Evolutionary conservation across 768 basidiomycete species (phyloP).

Genomic region (Rhodotorula sphaerocarpa): DNA sequence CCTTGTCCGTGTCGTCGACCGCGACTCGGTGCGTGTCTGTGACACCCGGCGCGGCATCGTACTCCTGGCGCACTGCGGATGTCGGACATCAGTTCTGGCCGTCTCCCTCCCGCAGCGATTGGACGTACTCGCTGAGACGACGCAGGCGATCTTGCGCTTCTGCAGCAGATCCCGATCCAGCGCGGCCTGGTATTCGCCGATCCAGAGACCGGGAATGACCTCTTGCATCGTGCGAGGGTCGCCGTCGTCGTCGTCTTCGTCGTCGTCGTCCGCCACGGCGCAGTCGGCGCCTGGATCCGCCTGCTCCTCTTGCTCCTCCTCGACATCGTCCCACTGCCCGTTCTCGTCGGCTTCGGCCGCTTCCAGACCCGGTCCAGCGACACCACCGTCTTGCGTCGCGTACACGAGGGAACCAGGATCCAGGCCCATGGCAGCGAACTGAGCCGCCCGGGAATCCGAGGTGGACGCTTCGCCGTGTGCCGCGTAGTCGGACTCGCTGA

Average conservation of each 20-base stretch:
- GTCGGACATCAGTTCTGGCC: neutral
- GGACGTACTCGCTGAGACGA: conserved; percentile 37
- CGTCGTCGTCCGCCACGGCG: neutral
- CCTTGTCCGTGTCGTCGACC: conserved; percentile 36
- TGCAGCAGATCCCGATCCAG: conserved; percentile 20
- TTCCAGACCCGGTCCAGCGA: too few relatives aligned
- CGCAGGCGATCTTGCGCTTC: conserved; percentile 18
- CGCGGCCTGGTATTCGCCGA: conserved; percentile 29
- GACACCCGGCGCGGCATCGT: conserved; percentile 25
- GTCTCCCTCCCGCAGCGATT: too few relatives aligned
- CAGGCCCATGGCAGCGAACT: too few relatives aligned
- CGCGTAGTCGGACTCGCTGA: too few relatives aligned
- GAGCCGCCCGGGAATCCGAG: too few relatives aligned
- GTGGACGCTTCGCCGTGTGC: too few relatives aligned
- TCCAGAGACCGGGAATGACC: conserved; percentile 28
- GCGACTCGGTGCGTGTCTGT: conserved; percentile 33
- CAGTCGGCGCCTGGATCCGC: too few relatives aligned
- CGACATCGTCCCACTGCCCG: neutral
- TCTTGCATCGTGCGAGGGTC: conserved; percentile 14
- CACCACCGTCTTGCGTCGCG: too few relatives aligned
- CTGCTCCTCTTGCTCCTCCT: too few relatives aligned
- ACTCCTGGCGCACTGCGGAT: conserved; percentile 37
- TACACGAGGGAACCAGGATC: too few relatives aligned
- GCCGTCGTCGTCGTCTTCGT: too few relatives aligned
- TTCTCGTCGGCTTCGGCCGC: neutral